These are phyloP conservation scores for Didymella segeticola DNA, from an alignment of 2,329 filamentous ascomycete genomes.

Conservation along the genomic window DNA sequence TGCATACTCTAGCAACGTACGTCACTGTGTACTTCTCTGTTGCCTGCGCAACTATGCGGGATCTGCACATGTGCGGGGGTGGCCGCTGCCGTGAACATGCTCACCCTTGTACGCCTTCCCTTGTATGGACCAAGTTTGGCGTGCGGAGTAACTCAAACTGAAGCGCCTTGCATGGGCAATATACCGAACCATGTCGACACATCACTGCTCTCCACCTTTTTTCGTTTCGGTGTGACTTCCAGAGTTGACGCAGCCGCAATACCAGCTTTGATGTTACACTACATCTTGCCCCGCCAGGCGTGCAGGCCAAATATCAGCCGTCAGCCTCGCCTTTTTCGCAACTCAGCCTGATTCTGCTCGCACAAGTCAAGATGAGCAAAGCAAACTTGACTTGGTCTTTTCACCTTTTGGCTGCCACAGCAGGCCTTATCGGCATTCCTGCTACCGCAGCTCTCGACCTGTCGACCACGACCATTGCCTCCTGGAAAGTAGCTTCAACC, in stretches of 20 bases:
- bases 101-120: slow-evolving; percentile 9
- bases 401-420: slow-evolving; percentile 4
- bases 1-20: background rate
- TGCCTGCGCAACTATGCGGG: background rate
- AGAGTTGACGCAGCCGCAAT: slow-evolving; percentile 1
- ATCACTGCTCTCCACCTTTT: slow-evolving; percentile 15
- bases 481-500: slow-evolving; percentile 32
- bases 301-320: slow-evolving; percentile 8
- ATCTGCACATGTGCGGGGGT: slow-evolving; percentile 2
- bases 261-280: slow-evolving; percentile 9
- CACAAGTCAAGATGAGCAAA: background rate
- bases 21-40: background rate
- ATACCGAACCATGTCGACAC: slow-evolving; percentile 2
- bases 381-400: background rate
- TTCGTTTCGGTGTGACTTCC: slow-evolving; percentile 12
- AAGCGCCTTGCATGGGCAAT: slow-evolving; percentile 11
- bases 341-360: background rate
- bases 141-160: slow-evolving; percentile 5
- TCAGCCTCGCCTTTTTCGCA: background rate
- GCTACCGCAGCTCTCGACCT: slow-evolving; percentile 9
- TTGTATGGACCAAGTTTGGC: background rate
- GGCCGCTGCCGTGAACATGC: slow-evolving; percentile 7
- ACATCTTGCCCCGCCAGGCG: slow-evolving; percentile 5
- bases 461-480: slow-evolving; percentile 21
- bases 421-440: background rate